A percentile compares a stretch with the other conserved stretches of the same genome.
Conservation (phyloP, 345 rosid genomes). For the Eucalyptus erythrocorys region DNA sequence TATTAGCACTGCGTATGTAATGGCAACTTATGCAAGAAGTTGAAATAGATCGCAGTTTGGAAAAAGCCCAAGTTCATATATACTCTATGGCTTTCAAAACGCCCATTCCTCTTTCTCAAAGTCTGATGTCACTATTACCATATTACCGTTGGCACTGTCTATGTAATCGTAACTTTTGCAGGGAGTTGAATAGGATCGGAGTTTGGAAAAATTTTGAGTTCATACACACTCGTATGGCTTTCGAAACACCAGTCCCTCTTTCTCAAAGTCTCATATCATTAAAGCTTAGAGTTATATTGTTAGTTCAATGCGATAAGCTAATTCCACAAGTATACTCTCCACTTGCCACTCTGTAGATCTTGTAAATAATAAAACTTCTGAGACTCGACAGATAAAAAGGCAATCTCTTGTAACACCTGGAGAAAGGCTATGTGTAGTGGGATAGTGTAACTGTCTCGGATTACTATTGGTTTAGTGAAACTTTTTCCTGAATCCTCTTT, state of each 20-base stretch:
- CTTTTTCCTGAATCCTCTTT: neutral
- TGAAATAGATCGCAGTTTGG: no score
- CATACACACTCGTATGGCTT: neutral
- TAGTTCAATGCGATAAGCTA: neutral
- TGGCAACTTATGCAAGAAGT: no score
- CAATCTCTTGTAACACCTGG: neutral
- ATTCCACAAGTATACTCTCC: no score
- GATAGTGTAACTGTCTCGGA: neutral
- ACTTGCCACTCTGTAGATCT: neutral
- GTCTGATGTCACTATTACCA: no score
- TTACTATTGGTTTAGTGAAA: neutral
- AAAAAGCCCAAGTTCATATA: no score
- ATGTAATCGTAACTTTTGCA: neutral
- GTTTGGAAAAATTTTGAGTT: neutral
- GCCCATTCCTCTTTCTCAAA: no score
- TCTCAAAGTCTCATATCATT: neutral
- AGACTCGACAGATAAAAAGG: rapidly evolving
- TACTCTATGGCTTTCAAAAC: no score
- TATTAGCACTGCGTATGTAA: no score
- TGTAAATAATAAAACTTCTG: neutral
- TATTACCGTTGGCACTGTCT: neutral
- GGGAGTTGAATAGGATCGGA: neutral
- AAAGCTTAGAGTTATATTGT: neutral
- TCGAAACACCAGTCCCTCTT: neutral
- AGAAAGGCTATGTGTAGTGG: neutral